Conservation (phyloP, 345 rosid genomes). For the Gossypium ekmanianum region DNA sequence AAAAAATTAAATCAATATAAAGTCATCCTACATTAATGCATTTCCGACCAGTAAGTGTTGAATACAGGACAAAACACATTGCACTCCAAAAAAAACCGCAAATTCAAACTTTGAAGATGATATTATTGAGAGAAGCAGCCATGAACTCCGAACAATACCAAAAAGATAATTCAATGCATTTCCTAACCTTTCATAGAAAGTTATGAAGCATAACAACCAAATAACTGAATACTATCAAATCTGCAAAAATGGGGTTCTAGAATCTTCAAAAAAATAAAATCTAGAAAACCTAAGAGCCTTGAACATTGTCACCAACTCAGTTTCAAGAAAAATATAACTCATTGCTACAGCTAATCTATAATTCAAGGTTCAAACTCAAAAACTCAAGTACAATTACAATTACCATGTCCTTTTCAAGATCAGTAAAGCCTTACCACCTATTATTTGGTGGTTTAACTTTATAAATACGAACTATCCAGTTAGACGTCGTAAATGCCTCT, state of each 20-base stretch:
- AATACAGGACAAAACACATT: too few species aligned
- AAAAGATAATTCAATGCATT: too few species aligned
- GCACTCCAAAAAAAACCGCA: too few species aligned
- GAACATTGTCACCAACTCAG: not conserved
- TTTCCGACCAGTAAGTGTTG: too few species aligned
- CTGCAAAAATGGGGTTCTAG: not conserved
- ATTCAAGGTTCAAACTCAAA: not conserved
- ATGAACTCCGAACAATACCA: too few species aligned
- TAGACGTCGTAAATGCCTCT: slow-evolving; percentile 95
- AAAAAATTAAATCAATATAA: too few species aligned
- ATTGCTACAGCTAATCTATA: not conserved
- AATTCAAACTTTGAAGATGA: too few species aligned
- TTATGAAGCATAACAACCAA: too few species aligned
- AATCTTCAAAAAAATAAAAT: not conserved
- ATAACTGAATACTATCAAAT: not conserved
- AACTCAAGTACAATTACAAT: not conserved
- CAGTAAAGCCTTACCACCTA: slow-evolving; percentile 53
- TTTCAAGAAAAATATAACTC: not conserved
- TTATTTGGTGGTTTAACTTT: slow-evolving; percentile 93
- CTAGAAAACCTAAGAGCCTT: not conserved
- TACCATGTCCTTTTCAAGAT: not conserved
- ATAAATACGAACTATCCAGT: slow-evolving; percentile 97
- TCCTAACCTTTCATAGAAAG: too few species aligned
- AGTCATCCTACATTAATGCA: too few species aligned
- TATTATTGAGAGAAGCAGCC: too few species aligned